These are phyloP conservation scores for Nothophytophthora sp. DNA, from an alignment of 352 stramenopile genomes.

Conservation along the genomic window DNA sequence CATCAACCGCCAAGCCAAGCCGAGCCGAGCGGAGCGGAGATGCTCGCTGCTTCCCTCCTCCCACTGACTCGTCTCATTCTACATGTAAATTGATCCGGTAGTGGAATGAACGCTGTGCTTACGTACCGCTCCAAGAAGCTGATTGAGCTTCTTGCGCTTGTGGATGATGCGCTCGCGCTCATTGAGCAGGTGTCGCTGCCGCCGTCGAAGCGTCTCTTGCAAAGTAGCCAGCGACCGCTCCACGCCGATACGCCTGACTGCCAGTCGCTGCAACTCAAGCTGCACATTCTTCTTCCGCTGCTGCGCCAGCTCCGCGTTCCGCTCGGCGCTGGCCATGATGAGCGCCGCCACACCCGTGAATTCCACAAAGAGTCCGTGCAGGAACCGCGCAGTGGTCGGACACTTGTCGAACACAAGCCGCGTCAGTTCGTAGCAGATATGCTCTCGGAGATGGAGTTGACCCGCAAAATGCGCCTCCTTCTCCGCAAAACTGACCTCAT, in stretches of 20 bases:
- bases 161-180: conserved; percentile 50
- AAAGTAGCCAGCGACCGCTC: conserved; percentile 26
- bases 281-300: conserved; percentile 50
- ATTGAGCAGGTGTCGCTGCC: conserved; percentile 36
- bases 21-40: too few species aligned
- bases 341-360: conserved; percentile 26
- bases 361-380: conserved; percentile 49
- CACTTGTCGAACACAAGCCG: conserved; percentile 60
- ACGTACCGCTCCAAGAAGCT: conserved; percentile 38
- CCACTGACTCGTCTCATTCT: too few species aligned
- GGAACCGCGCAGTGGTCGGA: conserved; percentile 50
- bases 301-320: conserved; percentile 32
- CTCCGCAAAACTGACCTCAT: neutral
- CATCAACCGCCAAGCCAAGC: too few species aligned
- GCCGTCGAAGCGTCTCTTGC: conserved; percentile 33
- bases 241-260: conserved; percentile 18
- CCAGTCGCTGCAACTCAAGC: conserved; percentile 33
- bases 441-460: conserved; percentile 30
- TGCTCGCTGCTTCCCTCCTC: too few species aligned
- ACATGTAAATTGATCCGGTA: too few species aligned
- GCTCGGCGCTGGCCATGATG: conserved; percentile 32
- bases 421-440: conserved; percentile 44
- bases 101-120: too few species aligned
- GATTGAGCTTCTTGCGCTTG: conserved; percentile 52
- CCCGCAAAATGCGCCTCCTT: conserved; percentile 13